Evolutionary conservation across 441 rosid genomes (phyloP).

Genomic region (Dalechampia spathulata): DNA sequence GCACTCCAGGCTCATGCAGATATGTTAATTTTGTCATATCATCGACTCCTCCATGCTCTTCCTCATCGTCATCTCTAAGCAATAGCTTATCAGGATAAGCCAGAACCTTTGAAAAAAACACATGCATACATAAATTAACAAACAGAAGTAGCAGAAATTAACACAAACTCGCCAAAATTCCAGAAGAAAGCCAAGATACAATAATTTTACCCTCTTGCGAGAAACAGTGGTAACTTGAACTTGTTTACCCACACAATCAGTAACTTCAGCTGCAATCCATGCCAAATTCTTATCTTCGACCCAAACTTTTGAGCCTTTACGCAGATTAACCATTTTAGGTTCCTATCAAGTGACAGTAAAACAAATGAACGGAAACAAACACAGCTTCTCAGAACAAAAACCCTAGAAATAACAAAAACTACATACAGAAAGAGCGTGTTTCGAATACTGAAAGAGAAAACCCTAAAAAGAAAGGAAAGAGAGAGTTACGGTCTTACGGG

Average conservation of each 20-base stretch:
- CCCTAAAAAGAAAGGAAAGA: slow-evolving; percentile 7
- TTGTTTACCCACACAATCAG: slow-evolving; percentile 44
- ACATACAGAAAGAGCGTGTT: too few relatives aligned
- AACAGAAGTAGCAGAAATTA: neutral
- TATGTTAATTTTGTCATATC: slow-evolving; percentile 92
- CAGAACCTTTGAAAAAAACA: slow-evolving; percentile 35
- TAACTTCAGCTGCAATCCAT: slow-evolving; percentile 71
- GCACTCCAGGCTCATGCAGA: slow-evolving; percentile 96
- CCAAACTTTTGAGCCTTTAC: slow-evolving; percentile 83
- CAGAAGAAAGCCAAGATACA: neutral
- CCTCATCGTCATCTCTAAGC: slow-evolving; percentile 68
- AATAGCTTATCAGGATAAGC: slow-evolving; percentile 47
- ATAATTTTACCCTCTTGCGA: slow-evolving; percentile 51
- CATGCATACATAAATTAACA: neutral
- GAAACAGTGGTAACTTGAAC: slow-evolving; percentile 40
- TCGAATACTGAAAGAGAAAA: slow-evolving; percentile 5
- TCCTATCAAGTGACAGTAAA: slow-evolving; percentile 16
- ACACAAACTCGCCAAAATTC: neutral
- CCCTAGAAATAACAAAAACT: slow-evolving; percentile 14
- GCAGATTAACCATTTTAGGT: slow-evolving; percentile 41
- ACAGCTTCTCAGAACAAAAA: slow-evolving; percentile 1
- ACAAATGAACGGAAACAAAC: neutral
- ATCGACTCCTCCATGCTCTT: slow-evolving; percentile 95
- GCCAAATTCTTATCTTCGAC: slow-evolving; percentile 72
- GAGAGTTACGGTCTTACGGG: slow-evolving; percentile 13